A percentile compares a stretch with the other conserved stretches of the same genome.
Evolutionary conservation across 495 filamentous ascomycete species (phyloP).

Genomic region (Amphirosellinia nigrospora): DNA sequence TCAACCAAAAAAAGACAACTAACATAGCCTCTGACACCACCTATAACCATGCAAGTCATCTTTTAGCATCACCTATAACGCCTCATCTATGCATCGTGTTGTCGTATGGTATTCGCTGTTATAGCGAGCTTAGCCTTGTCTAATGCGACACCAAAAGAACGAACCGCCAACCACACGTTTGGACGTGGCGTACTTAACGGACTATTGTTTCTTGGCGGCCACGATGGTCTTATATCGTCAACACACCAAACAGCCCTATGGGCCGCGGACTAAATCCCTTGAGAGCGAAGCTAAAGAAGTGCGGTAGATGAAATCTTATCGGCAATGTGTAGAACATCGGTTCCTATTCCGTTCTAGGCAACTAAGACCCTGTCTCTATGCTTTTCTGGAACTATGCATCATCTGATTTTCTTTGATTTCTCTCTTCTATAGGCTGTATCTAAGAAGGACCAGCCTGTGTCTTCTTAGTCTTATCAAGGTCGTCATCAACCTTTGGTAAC

Average conservation of each 20-base stretch:
- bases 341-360: neutral
- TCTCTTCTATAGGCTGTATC: neutral
- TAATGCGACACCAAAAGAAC: neutral
- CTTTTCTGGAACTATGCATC: neutral
- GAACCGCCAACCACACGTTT: neutral
- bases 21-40: neutral
- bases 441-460: conserved; percentile 5
- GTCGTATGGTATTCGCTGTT: neutral
- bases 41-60: conserved; percentile 1
- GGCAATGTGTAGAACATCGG: neutral
- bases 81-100: neutral
- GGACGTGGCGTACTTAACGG: neutral
- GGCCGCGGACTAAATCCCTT: neutral
- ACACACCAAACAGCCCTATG: neutral
- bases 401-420: neutral
- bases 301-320: neutral
- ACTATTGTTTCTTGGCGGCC: neutral
- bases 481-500: conserved; percentile 44
- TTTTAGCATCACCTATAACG: neutral
- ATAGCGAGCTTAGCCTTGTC: neutral
- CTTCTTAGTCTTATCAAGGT: conserved; percentile 41
- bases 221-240: neutral
- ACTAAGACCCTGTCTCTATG: neutral
- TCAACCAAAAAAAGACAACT: neutral
- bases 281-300: neutral